These are phyloP conservation scores for Xanthoconium purpureum DNA, from an alignment of 768 basidiomycete species.

Conservation along the genomic window DNA sequence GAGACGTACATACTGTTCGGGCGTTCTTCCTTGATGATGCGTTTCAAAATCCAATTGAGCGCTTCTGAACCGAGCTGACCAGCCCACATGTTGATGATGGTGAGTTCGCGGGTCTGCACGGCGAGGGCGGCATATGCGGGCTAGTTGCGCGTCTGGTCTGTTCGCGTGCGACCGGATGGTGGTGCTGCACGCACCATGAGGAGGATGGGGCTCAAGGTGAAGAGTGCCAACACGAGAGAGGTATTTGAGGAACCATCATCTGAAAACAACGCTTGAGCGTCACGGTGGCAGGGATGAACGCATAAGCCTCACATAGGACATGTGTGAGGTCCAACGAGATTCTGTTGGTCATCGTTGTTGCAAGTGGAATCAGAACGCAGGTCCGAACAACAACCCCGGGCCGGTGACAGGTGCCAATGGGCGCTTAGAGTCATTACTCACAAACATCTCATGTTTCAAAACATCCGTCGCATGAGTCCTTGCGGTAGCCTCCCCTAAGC, in stretches of 20 bases:
- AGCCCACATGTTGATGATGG: slow-evolving; percentile 81
- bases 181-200: slow-evolving; percentile 52
- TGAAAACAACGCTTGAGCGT: slow-evolving; percentile 25
- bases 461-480: too few relatives aligned
- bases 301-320: slow-evolving; percentile 51
- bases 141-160: slow-evolving; percentile 36
- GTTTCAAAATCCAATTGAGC: slow-evolving; percentile 69
- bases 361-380: too few relatives aligned
- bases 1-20: slow-evolving; percentile 50
- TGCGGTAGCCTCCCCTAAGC: too few relatives aligned
- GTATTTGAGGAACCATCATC: slow-evolving; percentile 60
- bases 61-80: slow-evolving; percentile 74
- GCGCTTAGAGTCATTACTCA: too few relatives aligned
- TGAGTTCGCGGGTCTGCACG: slow-evolving; percentile 72
- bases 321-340: slow-evolving; percentile 64
- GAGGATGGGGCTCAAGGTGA: slow-evolving; percentile 70
- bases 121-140: slow-evolving; percentile 76
- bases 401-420: too few relatives aligned
- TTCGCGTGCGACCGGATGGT: not conserved
- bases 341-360: slow-evolving; percentile 14
- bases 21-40: slow-evolving; percentile 60
- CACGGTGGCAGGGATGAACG: not conserved
- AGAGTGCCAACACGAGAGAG: slow-evolving; percentile 55
- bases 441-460: too few relatives aligned
- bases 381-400: too few relatives aligned